Conservation (phyloP, 2,329 filamentous ascomycete genomes). For the Talaromyces sp. region DNA sequence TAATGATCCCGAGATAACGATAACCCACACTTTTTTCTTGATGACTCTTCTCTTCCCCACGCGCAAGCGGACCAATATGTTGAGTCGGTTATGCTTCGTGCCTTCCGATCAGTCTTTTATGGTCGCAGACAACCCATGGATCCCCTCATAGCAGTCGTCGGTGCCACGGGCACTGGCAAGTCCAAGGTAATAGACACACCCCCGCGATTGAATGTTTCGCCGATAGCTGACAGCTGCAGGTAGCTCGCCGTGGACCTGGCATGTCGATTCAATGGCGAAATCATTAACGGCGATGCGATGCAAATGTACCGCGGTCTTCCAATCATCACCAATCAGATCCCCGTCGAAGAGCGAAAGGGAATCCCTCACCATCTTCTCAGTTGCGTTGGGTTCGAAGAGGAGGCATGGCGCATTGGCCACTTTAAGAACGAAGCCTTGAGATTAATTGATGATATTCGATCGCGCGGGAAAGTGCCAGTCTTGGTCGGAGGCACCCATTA, state of each 20-base stretch:
- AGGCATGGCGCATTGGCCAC: conserved; percentile 78
- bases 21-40: not conserved
- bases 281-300: conserved; percentile 98
- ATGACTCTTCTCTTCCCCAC: not conserved
- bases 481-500: conserved; percentile 95
- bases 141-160: conserved; percentile 79
- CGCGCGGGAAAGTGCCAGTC: conserved; percentile 79
- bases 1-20: conserved; percentile 7
- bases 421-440: conserved; percentile 72
- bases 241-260: conserved; percentile 91
- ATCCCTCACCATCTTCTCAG: conserved; percentile 88
- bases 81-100: conserved; percentile 26
- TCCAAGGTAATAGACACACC: conserved; percentile 67
- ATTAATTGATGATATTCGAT: conserved; percentile 75
- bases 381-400: conserved; percentile 72
- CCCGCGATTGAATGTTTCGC: not conserved
- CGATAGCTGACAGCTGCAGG: conserved; percentile 32
- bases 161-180: conserved; percentile 91
- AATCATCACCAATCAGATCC: conserved; percentile 94
- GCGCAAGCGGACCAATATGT: not conserved
- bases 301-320: conserved; percentile 92
- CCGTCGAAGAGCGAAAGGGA: conserved; percentile 70
- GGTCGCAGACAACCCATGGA: conserved; percentile 33
- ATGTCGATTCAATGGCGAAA: conserved; percentile 79
- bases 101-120: conserved; percentile 25